Percentiles rank a stretch among this genome's conserved stretches.
Evolutionary conservation across 1,284 basidiomycete species (phyloP).

Genomic region (Leccinum huronense): DNA sequence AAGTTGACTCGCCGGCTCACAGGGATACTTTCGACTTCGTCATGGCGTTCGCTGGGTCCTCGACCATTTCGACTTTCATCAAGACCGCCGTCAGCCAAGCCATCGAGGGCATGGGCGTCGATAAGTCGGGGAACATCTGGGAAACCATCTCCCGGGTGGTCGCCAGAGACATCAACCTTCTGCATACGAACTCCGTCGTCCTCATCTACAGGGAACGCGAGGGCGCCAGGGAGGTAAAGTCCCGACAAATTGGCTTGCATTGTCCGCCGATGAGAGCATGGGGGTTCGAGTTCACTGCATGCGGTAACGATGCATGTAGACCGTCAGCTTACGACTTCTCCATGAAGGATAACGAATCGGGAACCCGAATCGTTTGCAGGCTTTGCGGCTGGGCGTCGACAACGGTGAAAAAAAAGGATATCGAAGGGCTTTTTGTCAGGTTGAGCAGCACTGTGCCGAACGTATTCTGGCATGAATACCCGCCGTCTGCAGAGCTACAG

Average conservation of each 20-base stretch:
- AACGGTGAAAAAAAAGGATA: neutral
- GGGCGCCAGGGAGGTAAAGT: neutral
- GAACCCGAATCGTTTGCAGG: neutral
- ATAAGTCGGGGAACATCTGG: conserved; percentile 6
- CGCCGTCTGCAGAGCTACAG: neutral
- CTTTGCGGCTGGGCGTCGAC: conserved; percentile 1
- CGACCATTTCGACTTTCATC: neutral
- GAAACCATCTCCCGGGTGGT: neutral
- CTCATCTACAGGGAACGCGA: conserved; percentile 2
- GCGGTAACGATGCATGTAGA: neutral
- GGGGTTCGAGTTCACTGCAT: conserved; percentile 7
- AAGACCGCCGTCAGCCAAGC: neutral
- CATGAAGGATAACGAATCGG: neutral
- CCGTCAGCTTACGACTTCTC: neutral
- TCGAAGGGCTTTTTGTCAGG: neutral
- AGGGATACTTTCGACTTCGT: conserved; percentile 6
- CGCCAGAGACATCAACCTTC: neutral
- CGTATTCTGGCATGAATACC: conserved; percentile 11
- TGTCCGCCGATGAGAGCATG: conserved; percentile 1
- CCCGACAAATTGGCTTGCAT: conserved; percentile 4
- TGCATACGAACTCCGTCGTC: neutral
- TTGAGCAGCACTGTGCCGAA: neutral
- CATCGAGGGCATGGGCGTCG: conserved; percentile 2
- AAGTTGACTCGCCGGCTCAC: neutral
- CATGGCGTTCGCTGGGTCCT: neutral